These are phyloP conservation scores for Platismatia glauca DNA, from an alignment of 495 filamentous ascomycete genomes.

Conservation along the genomic window DNA sequence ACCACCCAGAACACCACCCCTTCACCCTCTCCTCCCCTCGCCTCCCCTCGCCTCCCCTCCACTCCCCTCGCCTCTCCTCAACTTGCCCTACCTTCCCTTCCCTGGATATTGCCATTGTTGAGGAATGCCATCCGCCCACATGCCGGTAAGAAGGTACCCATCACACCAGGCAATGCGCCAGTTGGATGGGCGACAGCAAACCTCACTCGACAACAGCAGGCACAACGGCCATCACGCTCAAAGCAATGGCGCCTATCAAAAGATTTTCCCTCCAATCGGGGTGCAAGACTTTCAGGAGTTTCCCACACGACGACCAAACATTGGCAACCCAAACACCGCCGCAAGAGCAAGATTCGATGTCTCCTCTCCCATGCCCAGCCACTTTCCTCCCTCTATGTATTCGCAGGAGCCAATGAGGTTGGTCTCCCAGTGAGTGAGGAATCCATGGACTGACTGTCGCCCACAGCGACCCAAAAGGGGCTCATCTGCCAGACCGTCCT, in stretches of 20 bases:
- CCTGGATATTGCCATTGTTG: background rate
- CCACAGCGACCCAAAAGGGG: constrained; percentile 3
- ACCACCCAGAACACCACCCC: no score
- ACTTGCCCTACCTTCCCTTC: background rate
- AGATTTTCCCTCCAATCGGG: constrained; percentile 20
- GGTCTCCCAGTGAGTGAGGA: background rate
- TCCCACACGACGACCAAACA: constrained; percentile 14
- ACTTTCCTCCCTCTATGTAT: constrained; percentile 3
- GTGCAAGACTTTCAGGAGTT: constrained; percentile 17
- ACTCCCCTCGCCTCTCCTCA: background rate
- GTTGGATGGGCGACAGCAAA: constrained; percentile 15
- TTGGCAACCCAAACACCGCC: constrained; percentile 1
- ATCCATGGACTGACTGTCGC: background rate
- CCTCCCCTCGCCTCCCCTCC: no score
- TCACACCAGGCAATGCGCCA: constrained; percentile 17
- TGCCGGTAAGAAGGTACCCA: constrained; percentile 15
- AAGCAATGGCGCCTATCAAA: constrained; percentile 19
- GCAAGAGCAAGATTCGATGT: constrained; percentile 8
- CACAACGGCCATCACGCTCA: constrained; percentile 6
- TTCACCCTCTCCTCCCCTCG: background rate
- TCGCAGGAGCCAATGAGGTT: constrained; percentile 7
- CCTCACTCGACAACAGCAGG: background rate
- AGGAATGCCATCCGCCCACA: constrained; percentile 13
- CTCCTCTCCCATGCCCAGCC: constrained; percentile 4
- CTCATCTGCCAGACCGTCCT: background rate